Evolutionary conservation across 257 asterid species (phyloP), one percentile per base, ranked within the genome.

Genomic region (Lycium ferocissimum): DNA sequence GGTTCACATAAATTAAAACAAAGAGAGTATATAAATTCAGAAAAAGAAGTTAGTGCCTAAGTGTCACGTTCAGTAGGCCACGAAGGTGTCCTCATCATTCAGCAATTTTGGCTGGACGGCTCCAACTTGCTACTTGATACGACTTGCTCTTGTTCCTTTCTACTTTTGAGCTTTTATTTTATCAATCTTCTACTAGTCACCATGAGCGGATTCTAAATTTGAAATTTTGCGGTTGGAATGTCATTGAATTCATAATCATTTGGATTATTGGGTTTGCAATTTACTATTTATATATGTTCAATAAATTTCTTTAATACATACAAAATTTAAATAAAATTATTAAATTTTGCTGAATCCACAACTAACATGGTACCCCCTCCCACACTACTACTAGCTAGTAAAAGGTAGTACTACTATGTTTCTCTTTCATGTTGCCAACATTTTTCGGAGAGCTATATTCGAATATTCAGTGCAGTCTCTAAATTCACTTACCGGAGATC

Each of bases 51-150:
- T 51, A 22, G 47, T 51, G 81, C 47, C 62, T 0, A 51, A 76
- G 81, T 51, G 81, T 76, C 81, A 26, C 14, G 63, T 76, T 51
- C 63, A 51, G 63, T 51, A 51, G 81, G 81, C 63, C 81, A 12
- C 20, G 7, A 7, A 69, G 76, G 51, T 7, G 26, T 69, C 26
- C 78, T 40, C 14, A 17, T 40, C 35, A 70, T 15, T 70, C 53
- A 35, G 0, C 80, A 73, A 47, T 47, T 51, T 76, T 76, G 47
- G 81, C 51, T 22, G 81, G 81, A 76, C 81, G 81, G 63, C 12
- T 76, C 14, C 63, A 2, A 76, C 81, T 49, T 75, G 81, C 18
- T 75, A 4, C 22, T 76, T 51, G 26, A 76, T 51, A 51, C 47
- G 63, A 26, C 63, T 22, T 73, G 51, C 22, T 75, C 57, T 51